A percentile compares a stretch with the other conserved stretches of the same genome.
These are phyloP conservation scores for Rhynchosporium agropyri DNA, from an alignment of 2,329 filamentous ascomycete genomes.

Conservation along the genomic window DNA sequence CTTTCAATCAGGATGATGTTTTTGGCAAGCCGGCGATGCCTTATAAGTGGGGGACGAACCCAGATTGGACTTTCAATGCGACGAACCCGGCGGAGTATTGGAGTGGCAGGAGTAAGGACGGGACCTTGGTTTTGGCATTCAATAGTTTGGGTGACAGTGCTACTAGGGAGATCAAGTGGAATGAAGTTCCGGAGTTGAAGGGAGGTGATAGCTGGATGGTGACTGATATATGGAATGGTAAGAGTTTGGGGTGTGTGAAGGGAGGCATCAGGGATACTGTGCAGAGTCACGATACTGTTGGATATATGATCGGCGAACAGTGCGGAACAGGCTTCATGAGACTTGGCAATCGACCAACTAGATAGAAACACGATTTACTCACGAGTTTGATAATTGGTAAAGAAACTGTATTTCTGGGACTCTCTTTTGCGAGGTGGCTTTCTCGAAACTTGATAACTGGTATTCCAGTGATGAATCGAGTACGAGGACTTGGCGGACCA, in stretches of 20 bases:
- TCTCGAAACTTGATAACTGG: too few relatives aligned
- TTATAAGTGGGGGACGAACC: conserved; percentile 51
- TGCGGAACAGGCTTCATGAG: conserved; percentile 28
- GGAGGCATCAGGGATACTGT: conserved; percentile 40
- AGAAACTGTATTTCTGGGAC: neutral
- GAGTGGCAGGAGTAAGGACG: conserved; percentile 48
- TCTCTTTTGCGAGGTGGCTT: neutral
- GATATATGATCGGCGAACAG: conserved; percentile 34
- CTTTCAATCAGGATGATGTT: conserved; percentile 38
- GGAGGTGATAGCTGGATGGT: conserved; percentile 44
- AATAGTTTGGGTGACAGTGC: conserved; percentile 46
- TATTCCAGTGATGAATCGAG: too few relatives aligned
- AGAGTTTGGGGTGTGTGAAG: conserved; percentile 45
- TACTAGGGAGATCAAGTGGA: conserved; percentile 46
- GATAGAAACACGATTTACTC: neutral
- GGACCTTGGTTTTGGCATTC: conserved; percentile 52
- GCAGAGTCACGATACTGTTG: conserved; percentile 44
- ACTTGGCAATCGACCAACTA: neutral
- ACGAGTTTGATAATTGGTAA: neutral
- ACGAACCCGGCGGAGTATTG: conserved; percentile 54
- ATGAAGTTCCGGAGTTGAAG: conserved; percentile 49
- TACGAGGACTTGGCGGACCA: neutral
- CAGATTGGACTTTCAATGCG: conserved; percentile 53
- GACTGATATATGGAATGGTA: conserved; percentile 51
- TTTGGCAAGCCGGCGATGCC: conserved; percentile 48